Evolutionary conservation across 768 basidiomycete genomes (phyloP).

Genomic region (Macrolepiota dolichaula): DNA sequence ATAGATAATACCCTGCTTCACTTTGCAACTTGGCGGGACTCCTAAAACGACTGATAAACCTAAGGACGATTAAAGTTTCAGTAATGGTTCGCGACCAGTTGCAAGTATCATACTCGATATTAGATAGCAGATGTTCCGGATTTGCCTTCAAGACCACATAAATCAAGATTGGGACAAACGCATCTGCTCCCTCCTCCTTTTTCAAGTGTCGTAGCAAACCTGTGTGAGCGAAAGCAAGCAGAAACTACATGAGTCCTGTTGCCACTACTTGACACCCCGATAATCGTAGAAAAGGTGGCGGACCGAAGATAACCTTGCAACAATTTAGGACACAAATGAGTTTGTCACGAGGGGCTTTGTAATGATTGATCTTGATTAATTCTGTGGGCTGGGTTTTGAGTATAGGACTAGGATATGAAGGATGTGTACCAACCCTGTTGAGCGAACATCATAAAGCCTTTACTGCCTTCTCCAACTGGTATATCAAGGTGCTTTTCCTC

Average conservation of each 20-base stretch:
- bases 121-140: slow-evolving; percentile 88
- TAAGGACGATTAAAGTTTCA: slow-evolving; percentile 23
- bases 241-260: slow-evolving; percentile 7
- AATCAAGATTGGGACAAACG: slow-evolving; percentile 92
- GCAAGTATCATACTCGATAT: slow-evolving; percentile 72
- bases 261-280: slow-evolving; percentile 7
- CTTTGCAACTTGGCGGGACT: slow-evolving; percentile 88
- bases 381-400: slow-evolving; percentile 41
- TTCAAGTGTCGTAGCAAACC: slow-evolving; percentile 87
- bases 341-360: slow-evolving; percentile 98
- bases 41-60: slow-evolving; percentile 94
- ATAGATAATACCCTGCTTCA: slow-evolving; percentile 96
- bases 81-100: background rate
- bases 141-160: slow-evolving; percentile 94
- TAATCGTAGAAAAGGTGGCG: background rate
- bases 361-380: slow-evolving; percentile 94
- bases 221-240: slow-evolving; percentile 25
- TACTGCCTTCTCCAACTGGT: slow-evolving; percentile 67
- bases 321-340: slow-evolving; percentile 95
- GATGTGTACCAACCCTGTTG: slow-evolving; percentile 61
- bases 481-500: slow-evolving; percentile 88
- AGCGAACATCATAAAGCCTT: slow-evolving; percentile 86
- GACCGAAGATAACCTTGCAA: slow-evolving; percentile 98
- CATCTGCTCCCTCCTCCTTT: slow-evolving; percentile 86
- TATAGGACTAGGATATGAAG: background rate